Evolutionary conservation across 2,329 filamentous ascomycete genomes (phyloP), one percentile per base, ranked within the genome.

Genomic region (Stagonosporopsis chrysanthemi): DNA sequence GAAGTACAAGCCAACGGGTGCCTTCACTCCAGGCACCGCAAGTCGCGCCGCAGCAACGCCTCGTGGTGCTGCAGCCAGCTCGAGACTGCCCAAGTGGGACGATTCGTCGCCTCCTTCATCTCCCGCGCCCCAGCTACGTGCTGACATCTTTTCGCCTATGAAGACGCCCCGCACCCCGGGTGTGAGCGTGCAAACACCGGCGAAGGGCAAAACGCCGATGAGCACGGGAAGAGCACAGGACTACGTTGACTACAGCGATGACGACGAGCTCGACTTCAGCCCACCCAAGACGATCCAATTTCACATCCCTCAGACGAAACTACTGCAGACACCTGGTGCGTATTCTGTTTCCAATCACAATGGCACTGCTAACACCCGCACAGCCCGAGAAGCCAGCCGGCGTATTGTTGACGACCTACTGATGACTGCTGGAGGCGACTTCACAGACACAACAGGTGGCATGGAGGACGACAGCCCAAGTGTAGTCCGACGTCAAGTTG

Each of bases 231-330:
- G 62, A 29, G 70, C 66, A 5, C 68, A 65, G 4, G 23, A 57
- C 11, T 64, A 78, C 17, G 95, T 92, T 88, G 89, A 93, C 50
- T 89, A 93, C 51, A 90, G 88, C 67, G 89, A 92, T 60, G 89
- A 90, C 44, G 79, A 79, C 35, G 72, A 68, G 2, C 57, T 82
- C 40, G 83, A 82, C 23, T 89, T 92, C 77, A 97, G 91, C 70
- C 95, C 95, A 26, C 95, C 95, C 0, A 98, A 98, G 81, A 95
- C 91, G 11, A 93, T 96, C 58, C 90, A 93, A 70, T 96, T 96
- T 75, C 88, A 90, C 41, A 78, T 96, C 44, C 90, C 90, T 47
- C 89, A 89, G 50, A 90, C 88, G 38, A 88, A 90, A 71, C 78
- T 96, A 22, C 76, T 94, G 73, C 91, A 93, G 74, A 96, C 91